phyloP scores from a whole-genome alignment of 768 basidiomycete species.

The Cystobasidium onofrii region DNA sequence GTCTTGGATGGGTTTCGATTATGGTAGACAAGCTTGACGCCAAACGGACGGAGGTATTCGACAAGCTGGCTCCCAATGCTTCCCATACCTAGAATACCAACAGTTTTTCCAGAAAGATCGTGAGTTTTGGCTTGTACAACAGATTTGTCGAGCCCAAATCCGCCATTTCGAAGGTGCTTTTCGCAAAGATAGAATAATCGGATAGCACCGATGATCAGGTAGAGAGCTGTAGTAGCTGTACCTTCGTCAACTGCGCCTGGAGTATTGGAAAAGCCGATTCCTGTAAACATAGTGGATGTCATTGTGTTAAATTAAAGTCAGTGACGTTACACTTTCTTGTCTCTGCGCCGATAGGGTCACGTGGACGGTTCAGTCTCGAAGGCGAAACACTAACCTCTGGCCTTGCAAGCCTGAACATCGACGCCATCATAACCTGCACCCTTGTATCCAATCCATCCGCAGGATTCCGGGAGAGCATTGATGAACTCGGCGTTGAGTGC shows the following conservation, averaged over 20 bases:
- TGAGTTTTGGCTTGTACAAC: conserved; percentile 7
- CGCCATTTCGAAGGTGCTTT: conserved; percentile 46
- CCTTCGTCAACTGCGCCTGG: conserved; percentile 84
- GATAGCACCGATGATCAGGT: conserved; percentile 67
- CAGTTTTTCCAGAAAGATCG: conserved; percentile 26
- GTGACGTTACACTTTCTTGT: no score
- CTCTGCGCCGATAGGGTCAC: no score
- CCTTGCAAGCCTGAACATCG: conserved; percentile 65
- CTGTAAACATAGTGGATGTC: not conserved
- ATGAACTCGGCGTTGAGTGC: conserved; percentile 60
- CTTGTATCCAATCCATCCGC: conserved; percentile 85
- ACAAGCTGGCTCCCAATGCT: conserved; percentile 54
- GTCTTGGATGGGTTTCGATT: conserved; percentile 48
- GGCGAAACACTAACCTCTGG: conserved; percentile 52
- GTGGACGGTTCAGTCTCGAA: not conserved
- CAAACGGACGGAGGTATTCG: conserved; percentile 57
- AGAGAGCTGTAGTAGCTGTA: conserved; percentile 79
- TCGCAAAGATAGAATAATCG: conserved; percentile 65
- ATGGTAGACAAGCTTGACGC: conserved; percentile 77
- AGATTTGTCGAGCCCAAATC: conserved; percentile 37
- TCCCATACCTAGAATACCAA: conserved; percentile 45
- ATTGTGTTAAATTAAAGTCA: no score
- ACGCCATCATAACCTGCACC: conserved; percentile 89
- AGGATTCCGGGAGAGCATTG: conserved; percentile 55
- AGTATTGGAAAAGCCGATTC: conserved; percentile 63